Conservation (phyloP, 371 early-diverging fungal genomes). For the Mortierella sp. region DNA sequence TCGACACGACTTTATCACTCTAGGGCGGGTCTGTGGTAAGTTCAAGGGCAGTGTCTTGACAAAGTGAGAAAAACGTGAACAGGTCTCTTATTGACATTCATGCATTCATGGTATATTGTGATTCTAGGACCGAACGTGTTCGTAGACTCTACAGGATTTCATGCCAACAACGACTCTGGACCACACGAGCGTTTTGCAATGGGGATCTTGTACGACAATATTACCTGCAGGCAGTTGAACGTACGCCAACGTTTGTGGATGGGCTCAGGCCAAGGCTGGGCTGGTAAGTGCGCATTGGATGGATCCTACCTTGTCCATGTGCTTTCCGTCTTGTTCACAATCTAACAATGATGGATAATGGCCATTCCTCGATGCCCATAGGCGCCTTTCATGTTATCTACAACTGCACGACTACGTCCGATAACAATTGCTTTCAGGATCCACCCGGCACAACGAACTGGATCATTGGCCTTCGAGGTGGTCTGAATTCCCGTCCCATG, state of each 20-base stretch:
- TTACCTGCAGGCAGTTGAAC: constrained; percentile 39
- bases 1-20: constrained; percentile 50
- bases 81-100: not conserved
- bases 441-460: constrained; percentile 43
- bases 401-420: constrained; percentile 22
- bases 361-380: not conserved
- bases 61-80: not conserved
- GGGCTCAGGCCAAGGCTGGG: constrained; percentile 54
- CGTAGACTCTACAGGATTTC: constrained; percentile 43
- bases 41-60: no score
- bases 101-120: not conserved
- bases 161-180: constrained; percentile 48
- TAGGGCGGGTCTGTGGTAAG: constrained; percentile 49
- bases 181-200: constrained; percentile 54
- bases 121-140: constrained; percentile 45
- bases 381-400: constrained; percentile 51
- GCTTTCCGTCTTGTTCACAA: not conserved
- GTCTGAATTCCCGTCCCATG: constrained; percentile 6
- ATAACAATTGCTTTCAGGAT: constrained; percentile 47
- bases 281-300: constrained; percentile 17
- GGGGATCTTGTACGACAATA: constrained; percentile 48
- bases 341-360: no score
- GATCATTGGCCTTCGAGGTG: constrained; percentile 42
- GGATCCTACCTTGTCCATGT: no score
- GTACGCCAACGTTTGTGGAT: constrained; percentile 44